Evolutionary conservation across 768 basidiomycete genomes (phyloP).

Genomic region (Termitomyces sp.): DNA sequence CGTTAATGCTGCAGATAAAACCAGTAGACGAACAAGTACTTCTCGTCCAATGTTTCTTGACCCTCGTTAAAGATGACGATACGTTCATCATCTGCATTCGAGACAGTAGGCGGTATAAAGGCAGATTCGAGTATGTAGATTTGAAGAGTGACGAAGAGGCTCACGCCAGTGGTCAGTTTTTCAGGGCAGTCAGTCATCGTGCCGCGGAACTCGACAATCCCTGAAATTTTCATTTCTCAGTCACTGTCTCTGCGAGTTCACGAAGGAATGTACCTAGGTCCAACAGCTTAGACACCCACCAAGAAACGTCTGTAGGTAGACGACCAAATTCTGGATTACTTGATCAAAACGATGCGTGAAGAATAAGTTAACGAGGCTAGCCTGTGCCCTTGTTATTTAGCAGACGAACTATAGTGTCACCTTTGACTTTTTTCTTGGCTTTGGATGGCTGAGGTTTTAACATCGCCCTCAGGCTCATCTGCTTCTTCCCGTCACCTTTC

Average conservation of each 20-base stretch:
- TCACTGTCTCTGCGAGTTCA: neutral
- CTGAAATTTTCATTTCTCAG: slow-evolving; percentile 26
- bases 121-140: slow-evolving; percentile 67
- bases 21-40: slow-evolving; percentile 22
- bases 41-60: slow-evolving; percentile 75
- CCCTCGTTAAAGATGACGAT: slow-evolving; percentile 64
- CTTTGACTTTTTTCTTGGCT: slow-evolving; percentile 57
- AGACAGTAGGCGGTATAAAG: slow-evolving; percentile 46
- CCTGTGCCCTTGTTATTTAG: slow-evolving; percentile 63
- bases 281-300: slow-evolving; percentile 71
- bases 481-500: slow-evolving; percentile 48
- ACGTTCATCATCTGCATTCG: slow-evolving; percentile 25
- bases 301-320: slow-evolving; percentile 61
- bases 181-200: slow-evolving; percentile 78
- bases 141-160: slow-evolving; percentile 72
- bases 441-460: slow-evolving; percentile 48
- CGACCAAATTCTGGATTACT: slow-evolving; percentile 61
- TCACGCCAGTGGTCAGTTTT: slow-evolving; percentile 65
- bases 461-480: slow-evolving; percentile 63
- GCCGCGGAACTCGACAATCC: slow-evolving; percentile 60
- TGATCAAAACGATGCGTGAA: neutral
- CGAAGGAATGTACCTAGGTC: slow-evolving; percentile 49
- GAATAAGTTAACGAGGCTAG: slow-evolving; percentile 21
- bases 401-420: slow-evolving; percentile 62
- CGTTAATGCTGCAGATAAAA: neutral